Evolutionary conservation across 2,329 filamentous ascomycete species (phyloP).

Genomic region (Pseudogymnoascus sp.): DNA sequence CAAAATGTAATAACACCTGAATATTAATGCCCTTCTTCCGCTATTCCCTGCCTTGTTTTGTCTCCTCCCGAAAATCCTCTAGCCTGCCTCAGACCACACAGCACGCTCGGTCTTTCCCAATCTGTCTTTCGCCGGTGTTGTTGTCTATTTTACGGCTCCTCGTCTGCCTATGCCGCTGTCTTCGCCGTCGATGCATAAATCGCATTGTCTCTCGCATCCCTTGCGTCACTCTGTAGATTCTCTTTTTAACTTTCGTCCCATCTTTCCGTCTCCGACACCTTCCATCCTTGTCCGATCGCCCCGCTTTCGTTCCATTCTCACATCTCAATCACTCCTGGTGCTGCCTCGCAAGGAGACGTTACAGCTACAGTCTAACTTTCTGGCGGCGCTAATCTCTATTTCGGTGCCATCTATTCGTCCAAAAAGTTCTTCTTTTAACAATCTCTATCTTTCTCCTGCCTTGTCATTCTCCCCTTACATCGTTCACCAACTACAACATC

Average conservation of each 20-base stretch:
- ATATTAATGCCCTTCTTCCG: slow-evolving; percentile 4
- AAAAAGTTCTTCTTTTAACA: background rate
- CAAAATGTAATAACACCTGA: slow-evolving; percentile 1
- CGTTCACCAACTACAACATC: background rate
- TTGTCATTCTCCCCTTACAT: slow-evolving; percentile 1
- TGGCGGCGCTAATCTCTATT: background rate
- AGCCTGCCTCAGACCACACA: slow-evolving; percentile 1
- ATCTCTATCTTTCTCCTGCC: background rate
- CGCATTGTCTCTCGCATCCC: background rate
- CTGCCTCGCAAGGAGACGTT: background rate
- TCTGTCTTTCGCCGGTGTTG: background rate
- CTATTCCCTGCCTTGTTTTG: background rate
- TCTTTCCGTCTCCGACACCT: slow-evolving; percentile 1
- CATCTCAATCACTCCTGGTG: background rate
- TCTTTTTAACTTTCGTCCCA: slow-evolving; percentile 4
- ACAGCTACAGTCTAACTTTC: background rate
- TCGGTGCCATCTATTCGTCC: background rate
- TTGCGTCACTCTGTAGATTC: slow-evolving; percentile 5
- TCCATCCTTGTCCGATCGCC: background rate
- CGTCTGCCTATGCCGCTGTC: slow-evolving; percentile 5
- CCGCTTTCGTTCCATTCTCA: slow-evolving; percentile 7
- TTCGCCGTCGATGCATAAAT: slow-evolving; percentile 2
- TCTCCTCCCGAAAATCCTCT: slow-evolving; percentile 5
- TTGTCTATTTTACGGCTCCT: slow-evolving; percentile 2
- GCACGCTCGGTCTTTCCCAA: slow-evolving; percentile 1